Base-by-base conservation (phyloP, 306 rosid species). In the Cicer cuneatum region DNA sequence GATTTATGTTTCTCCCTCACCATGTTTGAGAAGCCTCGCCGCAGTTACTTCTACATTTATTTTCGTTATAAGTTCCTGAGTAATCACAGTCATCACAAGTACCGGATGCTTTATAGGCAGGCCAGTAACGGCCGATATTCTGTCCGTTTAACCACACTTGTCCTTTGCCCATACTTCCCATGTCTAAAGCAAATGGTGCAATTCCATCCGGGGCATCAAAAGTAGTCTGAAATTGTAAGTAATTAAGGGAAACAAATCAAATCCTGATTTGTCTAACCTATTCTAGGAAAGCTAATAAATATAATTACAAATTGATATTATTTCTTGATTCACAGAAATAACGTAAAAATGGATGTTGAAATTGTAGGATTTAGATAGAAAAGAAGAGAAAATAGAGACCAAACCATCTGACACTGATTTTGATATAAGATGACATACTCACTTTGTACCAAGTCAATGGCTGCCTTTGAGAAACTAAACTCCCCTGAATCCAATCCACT, bases 11-110 rank as follows among this genome's bases (percentile, higher is more conserved):
- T 68, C 89, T 80, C 80, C 87, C 99, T 82, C 60, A 95, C 99
- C 99, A 95, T 95, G 92, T 92, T 82, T 95, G 99, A 66, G 99
- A 92, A 57, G 99, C 91, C 81, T 88, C 90, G 8, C 97, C 97
- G 8, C 98, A 92, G 80, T 92, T 88, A 60, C 86, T 82, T 43
- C 59, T 76, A 82, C 99, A 95, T 80, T 95, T 95, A 73, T 89
- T 95, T 84, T 92, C 98, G 5, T 24, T 42, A 45, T 79, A 95
- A 16, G 93, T 95, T 80, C 98, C 99, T 0, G 96, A 84, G 73
- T 95, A 90, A 71, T 84, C 69, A 73, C 99, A 95, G 66, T 64
- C 18, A 47, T 73, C 81, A 76, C 99, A 95, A 54, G 87, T 78
- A 69, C 99, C 98, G 1, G 93, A 52, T 61, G 96, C 96, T 76